phyloP scores from a whole-genome alignment of 2,329 filamentous ascomycete species.

The Curvularia sp. region DNA sequence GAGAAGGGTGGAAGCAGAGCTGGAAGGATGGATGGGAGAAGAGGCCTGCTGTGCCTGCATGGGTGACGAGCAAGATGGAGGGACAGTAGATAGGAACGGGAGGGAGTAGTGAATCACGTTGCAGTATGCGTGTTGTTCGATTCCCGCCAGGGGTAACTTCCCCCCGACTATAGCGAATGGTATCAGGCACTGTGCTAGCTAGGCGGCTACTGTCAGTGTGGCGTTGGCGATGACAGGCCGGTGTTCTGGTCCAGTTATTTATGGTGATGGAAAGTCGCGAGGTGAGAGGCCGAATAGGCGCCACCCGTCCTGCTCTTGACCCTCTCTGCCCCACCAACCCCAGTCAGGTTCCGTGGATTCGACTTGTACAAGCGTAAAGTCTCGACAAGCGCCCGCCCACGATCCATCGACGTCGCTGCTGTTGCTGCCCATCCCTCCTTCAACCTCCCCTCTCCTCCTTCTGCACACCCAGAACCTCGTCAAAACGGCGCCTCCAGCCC shows the following conservation, averaged over 20 bases:
- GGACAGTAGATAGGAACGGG: conserved; percentile 23
- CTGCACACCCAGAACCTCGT: conserved; percentile 5
- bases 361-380: conserved; percentile 17
- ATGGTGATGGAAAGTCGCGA: neutral
- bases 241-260: neutral
- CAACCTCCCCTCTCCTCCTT: neutral
- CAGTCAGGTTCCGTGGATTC: conserved; percentile 11
- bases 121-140: no score
- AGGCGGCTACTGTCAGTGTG: neutral
- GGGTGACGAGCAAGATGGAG: conserved; percentile 64
- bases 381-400: conserved; percentile 19
- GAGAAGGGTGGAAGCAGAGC: conserved; percentile 55
- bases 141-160: neutral
- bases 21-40: conserved; percentile 63
- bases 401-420: conserved; percentile 12
- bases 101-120: neutral
- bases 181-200: neutral
- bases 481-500: conserved; percentile 26
- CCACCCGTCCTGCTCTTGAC: neutral
- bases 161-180: neutral
- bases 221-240: neutral
- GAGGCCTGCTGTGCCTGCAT: conserved; percentile 64
- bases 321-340: conserved; percentile 18
- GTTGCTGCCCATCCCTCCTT: conserved; percentile 5
- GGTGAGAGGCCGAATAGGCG: conserved; percentile 20